phyloP scores from a whole-genome alignment of 768 basidiomycete genomes.

The Hygrocybe punicea region DNA sequence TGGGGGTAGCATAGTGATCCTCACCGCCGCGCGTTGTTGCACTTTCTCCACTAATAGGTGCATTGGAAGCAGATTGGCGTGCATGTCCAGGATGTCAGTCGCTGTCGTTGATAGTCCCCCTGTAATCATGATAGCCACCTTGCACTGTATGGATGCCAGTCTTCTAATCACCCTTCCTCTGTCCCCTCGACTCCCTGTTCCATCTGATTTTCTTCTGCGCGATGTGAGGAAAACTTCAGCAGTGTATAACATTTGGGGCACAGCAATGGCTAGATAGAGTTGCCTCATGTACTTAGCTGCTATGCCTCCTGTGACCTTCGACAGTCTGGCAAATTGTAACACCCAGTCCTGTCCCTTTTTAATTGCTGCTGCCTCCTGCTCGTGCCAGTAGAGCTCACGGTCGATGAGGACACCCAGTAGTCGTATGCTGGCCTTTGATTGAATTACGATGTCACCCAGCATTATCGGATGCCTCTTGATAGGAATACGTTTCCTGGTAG shows the following conservation, averaged over 20 bases:
- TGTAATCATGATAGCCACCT: conserved; percentile 17
- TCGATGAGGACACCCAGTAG: conserved; percentile 27
- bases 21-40: no score
- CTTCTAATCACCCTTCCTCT: conserved; percentile 2
- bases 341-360: conserved; percentile 19
- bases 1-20: no score
- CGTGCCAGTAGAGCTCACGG: conserved; percentile 24
- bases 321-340: conserved; percentile 7
- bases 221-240: no score
- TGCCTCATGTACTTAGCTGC: no score
- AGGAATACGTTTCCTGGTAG: no score
- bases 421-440: no score
- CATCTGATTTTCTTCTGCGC: not conserved
- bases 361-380: conserved; percentile 20
- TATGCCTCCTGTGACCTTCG: conserved; percentile 5
- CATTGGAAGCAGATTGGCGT: conserved; percentile 18
- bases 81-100: conserved; percentile 16
- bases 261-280: no score
- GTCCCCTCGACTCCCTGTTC: not conserved
- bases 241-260: no score
- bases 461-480: no score
- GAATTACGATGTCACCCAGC: no score
- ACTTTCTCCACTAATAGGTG: conserved; percentile 15
- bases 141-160: conserved; percentile 9
- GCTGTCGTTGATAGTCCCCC: conserved; percentile 27